Evolutionary conservation across 805 yeast genomes (phyloP).

Genomic region (Saccharomycopsis microspora): DNA sequence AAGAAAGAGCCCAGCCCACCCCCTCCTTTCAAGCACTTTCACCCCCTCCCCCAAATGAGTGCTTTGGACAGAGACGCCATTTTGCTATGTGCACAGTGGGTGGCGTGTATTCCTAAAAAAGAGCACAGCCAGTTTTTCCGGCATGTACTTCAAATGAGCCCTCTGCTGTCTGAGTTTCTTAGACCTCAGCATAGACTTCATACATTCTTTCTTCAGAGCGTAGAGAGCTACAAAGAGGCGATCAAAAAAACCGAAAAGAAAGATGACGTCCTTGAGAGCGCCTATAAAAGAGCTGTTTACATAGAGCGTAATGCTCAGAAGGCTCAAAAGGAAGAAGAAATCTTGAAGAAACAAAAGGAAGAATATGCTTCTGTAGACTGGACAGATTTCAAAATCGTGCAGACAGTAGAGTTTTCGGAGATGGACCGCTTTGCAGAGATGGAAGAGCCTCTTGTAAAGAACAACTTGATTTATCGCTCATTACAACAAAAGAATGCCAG

Average conservation of each 20-base stretch:
- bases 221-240: slow-evolving; percentile 42
- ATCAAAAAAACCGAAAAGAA: slow-evolving; percentile 12
- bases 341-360: slow-evolving; percentile 28
- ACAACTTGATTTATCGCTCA: slow-evolving; percentile 51
- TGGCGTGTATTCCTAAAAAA: slow-evolving; percentile 43
- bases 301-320: not conserved
- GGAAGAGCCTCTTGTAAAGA: slow-evolving; percentile 41
- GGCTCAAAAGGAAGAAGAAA: slow-evolving; percentile 14
- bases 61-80: slow-evolving; percentile 56
- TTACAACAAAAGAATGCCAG: slow-evolving; percentile 40
- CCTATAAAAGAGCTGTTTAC: not conserved
- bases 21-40: slow-evolving; percentile 6
- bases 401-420: slow-evolving; percentile 53
- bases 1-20: not conserved
- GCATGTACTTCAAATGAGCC: slow-evolving; percentile 20
- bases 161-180: slow-evolving; percentile 60
- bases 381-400: slow-evolving; percentile 71
- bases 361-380: slow-evolving; percentile 76
- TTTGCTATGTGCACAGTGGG: slow-evolving; percentile 59
- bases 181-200: slow-evolving; percentile 49
- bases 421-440: slow-evolving; percentile 45
- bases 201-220: slow-evolving; percentile 33
- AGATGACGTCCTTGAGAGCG: not conserved
- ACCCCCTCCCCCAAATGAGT: slow-evolving; percentile 29
- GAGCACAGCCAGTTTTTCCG: slow-evolving; percentile 26